These are phyloP conservation scores for Ascochyta viciae-villosae DNA, from an alignment of 2,329 filamentous ascomycete species.

Conservation along the genomic window DNA sequence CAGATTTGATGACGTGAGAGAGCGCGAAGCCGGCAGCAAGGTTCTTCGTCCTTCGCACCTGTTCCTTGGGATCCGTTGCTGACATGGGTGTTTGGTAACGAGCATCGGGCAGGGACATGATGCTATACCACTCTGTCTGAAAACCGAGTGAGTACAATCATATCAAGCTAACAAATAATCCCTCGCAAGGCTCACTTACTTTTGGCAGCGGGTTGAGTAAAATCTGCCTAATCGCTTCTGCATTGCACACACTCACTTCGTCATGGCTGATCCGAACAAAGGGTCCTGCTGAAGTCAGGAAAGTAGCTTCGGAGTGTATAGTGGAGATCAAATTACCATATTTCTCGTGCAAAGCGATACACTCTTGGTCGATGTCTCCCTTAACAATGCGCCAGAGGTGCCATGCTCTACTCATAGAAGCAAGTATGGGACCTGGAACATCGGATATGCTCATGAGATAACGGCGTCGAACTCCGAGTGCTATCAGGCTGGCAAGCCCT, in stretches of 20 bases:
- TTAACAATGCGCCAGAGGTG: too few relatives aligned
- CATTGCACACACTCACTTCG: constrained; percentile 55
- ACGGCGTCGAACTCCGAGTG: neutral
- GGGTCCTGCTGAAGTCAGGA: neutral
- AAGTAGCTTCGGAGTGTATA: too few relatives aligned
- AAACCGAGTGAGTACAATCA: neutral
- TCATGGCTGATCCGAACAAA: constrained; percentile 56
- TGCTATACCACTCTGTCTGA: constrained; percentile 44
- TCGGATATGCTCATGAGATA: neutral
- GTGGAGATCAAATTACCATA: neutral
- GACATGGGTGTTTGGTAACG: constrained; percentile 53
- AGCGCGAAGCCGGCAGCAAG: constrained; percentile 32
- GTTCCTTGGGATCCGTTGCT: constrained; percentile 45
- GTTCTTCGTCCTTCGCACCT: constrained; percentile 33
- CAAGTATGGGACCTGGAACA: neutral
- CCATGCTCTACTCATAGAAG: neutral
- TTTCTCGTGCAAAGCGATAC: constrained; percentile 3
- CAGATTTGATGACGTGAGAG: constrained; percentile 31
- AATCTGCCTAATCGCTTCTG: constrained; percentile 50
- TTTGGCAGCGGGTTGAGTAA: constrained; percentile 45
- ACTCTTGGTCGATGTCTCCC: constrained; percentile 1
- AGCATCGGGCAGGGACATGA: constrained; percentile 51
- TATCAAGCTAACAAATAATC: too few relatives aligned
- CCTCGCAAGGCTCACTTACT: constrained; percentile 21
- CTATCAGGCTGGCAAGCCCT: neutral